phyloP scores from a whole-genome alignment of 306 rosid genomes.

The Prunus mira region DNA sequence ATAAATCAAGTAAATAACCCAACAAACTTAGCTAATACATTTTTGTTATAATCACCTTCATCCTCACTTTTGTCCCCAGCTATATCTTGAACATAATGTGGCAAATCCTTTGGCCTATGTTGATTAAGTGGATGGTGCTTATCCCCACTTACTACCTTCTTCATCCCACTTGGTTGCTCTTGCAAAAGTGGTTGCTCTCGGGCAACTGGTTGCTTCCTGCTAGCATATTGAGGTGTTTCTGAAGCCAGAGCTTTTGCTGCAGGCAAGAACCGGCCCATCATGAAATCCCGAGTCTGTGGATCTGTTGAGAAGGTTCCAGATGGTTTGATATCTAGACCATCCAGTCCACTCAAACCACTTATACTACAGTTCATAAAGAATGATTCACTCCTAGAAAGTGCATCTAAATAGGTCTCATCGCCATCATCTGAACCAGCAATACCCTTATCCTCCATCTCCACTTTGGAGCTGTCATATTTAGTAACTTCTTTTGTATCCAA shows the following conservation, averaged over 20 bases:
- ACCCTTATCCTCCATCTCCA: constrained; percentile 29
- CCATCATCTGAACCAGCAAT: constrained; percentile 48
- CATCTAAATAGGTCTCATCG: constrained; percentile 61
- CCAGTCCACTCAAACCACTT: constrained; percentile 69
- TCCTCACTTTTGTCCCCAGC: constrained; percentile 44
- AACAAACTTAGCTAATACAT: constrained; percentile 33
- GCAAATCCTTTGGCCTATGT: constrained; percentile 27
- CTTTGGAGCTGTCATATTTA: constrained; percentile 27
- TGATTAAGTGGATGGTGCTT: constrained; percentile 33
- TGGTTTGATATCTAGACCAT: constrained; percentile 43
- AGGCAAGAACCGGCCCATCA: constrained; percentile 81
- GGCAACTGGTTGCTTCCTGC: constrained; percentile 42
- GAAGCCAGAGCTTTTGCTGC: constrained; percentile 89
- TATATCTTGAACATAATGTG: constrained; percentile 30
- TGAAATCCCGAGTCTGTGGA: constrained; percentile 59
- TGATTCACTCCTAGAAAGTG: constrained; percentile 78
- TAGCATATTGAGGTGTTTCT: constrained; percentile 49
- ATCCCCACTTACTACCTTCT: constrained; percentile 30
- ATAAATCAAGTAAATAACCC: constrained; percentile 57
- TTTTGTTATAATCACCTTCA: constrained; percentile 39
- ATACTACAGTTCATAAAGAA: constrained; percentile 65
- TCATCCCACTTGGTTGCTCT: constrained; percentile 49
- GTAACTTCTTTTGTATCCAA: constrained; percentile 22
- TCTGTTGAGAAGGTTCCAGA: constrained; percentile 49
- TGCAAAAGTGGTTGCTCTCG: constrained; percentile 41